Conservation (phyloP, 441 rosid genomes). For the Sinapis alba region DNA sequence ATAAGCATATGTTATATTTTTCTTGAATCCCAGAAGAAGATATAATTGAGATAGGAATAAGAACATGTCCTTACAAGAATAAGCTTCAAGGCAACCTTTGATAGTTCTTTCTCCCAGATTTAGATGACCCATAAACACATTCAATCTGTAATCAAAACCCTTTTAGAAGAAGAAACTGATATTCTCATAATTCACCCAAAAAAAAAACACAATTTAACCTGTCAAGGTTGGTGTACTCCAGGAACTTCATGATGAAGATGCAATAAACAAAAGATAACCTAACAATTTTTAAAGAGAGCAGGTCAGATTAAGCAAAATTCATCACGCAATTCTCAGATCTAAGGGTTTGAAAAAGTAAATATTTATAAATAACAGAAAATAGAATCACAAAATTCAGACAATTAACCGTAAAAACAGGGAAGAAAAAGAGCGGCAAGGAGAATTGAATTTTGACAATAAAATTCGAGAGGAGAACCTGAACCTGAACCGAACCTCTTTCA, state of each 20-base stretch:
- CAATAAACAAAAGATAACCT: conserved; percentile 14
- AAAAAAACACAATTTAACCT: conserved; percentile 42
- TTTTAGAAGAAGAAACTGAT: neutral
- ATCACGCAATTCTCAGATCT: conserved; percentile 18
- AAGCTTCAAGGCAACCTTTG: conserved; percentile 85
- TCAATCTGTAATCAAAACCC: conserved; percentile 51
- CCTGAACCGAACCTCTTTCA: neutral
- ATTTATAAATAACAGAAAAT: neutral
- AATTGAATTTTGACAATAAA: conserved; percentile 1
- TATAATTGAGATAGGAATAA: neutral
- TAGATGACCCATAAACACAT: conserved; percentile 65
- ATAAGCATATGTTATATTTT: neutral
- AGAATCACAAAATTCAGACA: neutral
- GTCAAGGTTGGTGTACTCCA: conserved; percentile 85
- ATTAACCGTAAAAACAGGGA: neutral
- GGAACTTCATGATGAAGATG: conserved; percentile 63
- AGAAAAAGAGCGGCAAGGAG: conserved; percentile 10
- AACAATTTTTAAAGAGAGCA: neutral
- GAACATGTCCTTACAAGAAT: conserved; percentile 70
- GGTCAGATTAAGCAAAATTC: conserved; percentile 18
- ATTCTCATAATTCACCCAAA: neutral
- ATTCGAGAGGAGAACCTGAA: neutral
- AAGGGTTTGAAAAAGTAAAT: neutral
- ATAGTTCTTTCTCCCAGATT: conserved; percentile 83
- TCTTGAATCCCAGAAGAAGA: neutral